phyloP scores from a whole-genome alignment of 176 grass and related monocot genomes.

The sorghum (Sorghum bicolor) region Sorghum_bicolor_NCBIv3 NC_012870.2:6682001-6682500 shows the following conservation, averaged over 20 bases:
- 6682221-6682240: background rate
- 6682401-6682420: background rate
- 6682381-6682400: background rate
- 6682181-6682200: background rate
- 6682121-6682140: too few relatives aligned
- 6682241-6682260: background rate
- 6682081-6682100: too few relatives aligned
- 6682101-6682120: too few relatives aligned
- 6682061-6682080: too few relatives aligned
- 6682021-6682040: too few relatives aligned
- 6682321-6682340: background rate
- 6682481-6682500: background rate
- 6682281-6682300: background rate
- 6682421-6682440: background rate
- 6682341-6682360: background rate
- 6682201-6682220: background rate
- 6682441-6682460: background rate
- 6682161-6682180: too few relatives aligned
- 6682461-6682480: background rate
- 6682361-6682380: background rate
- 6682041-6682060: too few relatives aligned
- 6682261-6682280: background rate
- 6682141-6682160: too few relatives aligned
- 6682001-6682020: too few relatives aligned
- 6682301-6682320: background rate